phyloP scores from a whole-genome alignment of 805 yeast genomes.

The Sporopachydermia lactativora region DNA sequence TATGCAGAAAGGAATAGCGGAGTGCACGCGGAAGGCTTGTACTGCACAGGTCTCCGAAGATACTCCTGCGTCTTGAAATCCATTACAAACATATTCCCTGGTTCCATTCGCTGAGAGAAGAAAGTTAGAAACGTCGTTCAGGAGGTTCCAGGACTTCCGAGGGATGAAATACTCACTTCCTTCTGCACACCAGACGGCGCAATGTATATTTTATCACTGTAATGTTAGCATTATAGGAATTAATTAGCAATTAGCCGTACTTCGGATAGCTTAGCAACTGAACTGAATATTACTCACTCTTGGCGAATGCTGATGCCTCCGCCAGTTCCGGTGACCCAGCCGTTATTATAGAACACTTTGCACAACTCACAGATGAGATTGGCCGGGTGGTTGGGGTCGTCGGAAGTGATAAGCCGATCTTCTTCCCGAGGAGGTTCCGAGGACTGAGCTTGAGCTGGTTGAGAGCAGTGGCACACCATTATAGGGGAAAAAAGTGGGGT shows the following conservation, averaged over 20 bases:
- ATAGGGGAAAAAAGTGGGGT: too few relatives aligned
- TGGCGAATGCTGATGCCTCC: constrained; percentile 80
- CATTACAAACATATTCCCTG: constrained; percentile 70
- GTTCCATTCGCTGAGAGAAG: constrained; percentile 54
- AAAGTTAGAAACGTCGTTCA: too few relatives aligned
- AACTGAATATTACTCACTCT: constrained; percentile 11
- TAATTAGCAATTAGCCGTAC: constrained; percentile 9
- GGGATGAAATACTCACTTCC: constrained; percentile 27
- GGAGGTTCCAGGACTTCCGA: too few relatives aligned
- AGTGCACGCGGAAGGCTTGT: constrained; percentile 89
- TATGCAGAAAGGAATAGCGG: constrained; percentile 73
- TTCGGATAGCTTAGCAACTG: too few relatives aligned
- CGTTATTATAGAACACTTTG: constrained; percentile 56
- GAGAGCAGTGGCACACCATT: too few relatives aligned
- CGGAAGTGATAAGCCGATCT: constrained; percentile 21
- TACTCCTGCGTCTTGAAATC: constrained; percentile 38
- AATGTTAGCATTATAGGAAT: background rate
- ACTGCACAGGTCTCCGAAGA: constrained; percentile 43
- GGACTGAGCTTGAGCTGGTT: too few relatives aligned
- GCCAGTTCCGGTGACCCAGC: constrained; percentile 94
- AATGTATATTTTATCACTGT: constrained; percentile 41
- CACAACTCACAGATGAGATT: constrained; percentile 75
- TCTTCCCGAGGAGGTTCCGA: too few relatives aligned
- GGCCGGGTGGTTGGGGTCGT: constrained; percentile 64
- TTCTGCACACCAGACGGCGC: constrained; percentile 97